Base-by-base conservation (phyloP, 192 early-diverging fungal species). In the Phycomyces blakesleeanus region DNA sequence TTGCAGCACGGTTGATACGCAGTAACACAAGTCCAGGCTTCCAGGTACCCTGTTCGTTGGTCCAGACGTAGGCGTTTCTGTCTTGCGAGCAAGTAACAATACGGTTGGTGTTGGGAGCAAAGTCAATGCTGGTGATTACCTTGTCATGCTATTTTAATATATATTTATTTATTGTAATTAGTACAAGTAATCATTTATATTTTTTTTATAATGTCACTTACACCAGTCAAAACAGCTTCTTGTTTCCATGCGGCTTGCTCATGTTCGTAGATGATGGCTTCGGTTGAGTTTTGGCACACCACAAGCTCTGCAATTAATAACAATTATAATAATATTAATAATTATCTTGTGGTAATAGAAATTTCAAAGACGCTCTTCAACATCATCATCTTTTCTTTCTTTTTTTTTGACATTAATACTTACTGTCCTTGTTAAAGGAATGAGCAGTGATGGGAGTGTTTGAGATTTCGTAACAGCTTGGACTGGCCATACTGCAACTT, bases 11-110 rank as follows among this genome's bases (percentile, higher is more conserved):
- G 81, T 97, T 93, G 78, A 98, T 93, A 53, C 95, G 92, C 61
- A 98, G 78, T 27, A 95, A 84, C 18, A 98, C 97, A 18, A 98
- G 79, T 29, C 87, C 89, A 21, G 93, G 94, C 67, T 91, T 91
- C 97, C 97, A 99, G 15, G 69, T 65, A 18, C 68, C 66, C 1
- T 66, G 59, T 59, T 95, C 93, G 22, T 87, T 75, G 26, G 82
- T 90, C 97, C 97, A 98, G 39, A 98, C 97, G 72, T 98, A 98
- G 21, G 95, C 95, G 69, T 98, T 98, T 62, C 95, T 86, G 79
- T 98, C 97, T 80, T 98, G 97, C 42, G 94, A 96, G 78, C 95
- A 96, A 37, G 94, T 92, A 12, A 98, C 97, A 40, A 98, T 91
- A 26, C 90, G 82, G 82, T 98, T 97, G 47, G 95, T 89, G 56